Conservation (phyloP, 139 green algal species). For the Klebsormidium nitens region DNA sequence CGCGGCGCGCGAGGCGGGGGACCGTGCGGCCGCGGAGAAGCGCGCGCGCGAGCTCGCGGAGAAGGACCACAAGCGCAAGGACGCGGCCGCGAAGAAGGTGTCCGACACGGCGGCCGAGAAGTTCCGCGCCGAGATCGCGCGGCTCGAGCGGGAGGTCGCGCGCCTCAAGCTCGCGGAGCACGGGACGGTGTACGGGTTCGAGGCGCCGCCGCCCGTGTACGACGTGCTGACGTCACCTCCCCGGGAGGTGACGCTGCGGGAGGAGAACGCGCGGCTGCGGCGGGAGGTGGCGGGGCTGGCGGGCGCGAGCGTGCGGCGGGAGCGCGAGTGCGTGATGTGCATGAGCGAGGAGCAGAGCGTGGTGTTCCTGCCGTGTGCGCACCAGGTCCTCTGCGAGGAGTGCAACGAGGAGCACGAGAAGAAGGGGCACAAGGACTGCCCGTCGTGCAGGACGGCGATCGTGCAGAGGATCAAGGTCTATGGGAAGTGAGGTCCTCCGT, state of each 20-base stretch:
- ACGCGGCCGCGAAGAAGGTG: conserved; percentile 6
- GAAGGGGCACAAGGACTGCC: conserved; percentile 16
- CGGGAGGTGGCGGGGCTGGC: neutral
- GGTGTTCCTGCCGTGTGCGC: conserved; percentile 32
- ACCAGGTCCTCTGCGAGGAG: conserved; percentile 16
- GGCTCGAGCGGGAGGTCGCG: conserved; percentile 17
- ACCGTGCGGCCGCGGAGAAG: neutral
- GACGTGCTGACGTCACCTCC: neutral
- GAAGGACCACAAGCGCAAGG: conserved; percentile 5
- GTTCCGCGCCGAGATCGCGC: conserved; percentile 3
- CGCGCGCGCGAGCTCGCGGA: conserved; percentile 17
- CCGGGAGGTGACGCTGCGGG: neutral
- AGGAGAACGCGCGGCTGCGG: neutral
- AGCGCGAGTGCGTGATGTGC: conserved; percentile 39
- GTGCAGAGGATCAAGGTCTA: conserved; percentile 12
- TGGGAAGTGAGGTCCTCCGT: no score
- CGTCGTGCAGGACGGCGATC: conserved; percentile 14
- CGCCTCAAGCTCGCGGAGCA: conserved; percentile 1
- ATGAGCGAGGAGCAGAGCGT: conserved; percentile 30
- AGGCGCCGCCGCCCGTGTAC: neutral
- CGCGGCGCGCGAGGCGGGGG: neutral
- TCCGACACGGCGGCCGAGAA: conserved; percentile 5
- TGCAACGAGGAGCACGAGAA: conserved; percentile 19
- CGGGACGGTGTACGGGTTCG: neutral
- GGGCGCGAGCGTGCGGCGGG: neutral